phyloP scores from a whole-genome alignment of 1,284 basidiomycete genomes.

The Volvariella volvacea region DNA sequence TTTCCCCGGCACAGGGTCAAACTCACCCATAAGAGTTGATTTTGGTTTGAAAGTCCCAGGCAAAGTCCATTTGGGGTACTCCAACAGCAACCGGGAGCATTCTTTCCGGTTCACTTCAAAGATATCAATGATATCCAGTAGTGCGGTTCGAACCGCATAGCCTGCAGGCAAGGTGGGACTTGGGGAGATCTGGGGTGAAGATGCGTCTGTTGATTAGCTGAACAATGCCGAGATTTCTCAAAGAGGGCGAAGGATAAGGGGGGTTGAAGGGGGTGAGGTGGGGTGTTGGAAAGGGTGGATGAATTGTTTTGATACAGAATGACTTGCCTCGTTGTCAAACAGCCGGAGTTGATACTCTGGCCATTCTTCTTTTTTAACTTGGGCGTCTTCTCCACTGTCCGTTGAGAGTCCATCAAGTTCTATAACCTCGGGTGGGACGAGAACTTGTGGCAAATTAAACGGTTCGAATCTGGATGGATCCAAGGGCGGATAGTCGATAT shows the following conservation, averaged over 20 bases:
- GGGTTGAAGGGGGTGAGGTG: too few relatives aligned
- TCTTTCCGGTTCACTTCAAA: constrained; percentile 98
- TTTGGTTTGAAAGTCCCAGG: constrained; percentile 80
- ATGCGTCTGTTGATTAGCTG: not conserved
- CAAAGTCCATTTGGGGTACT: constrained; percentile 82
- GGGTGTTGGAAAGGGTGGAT: not conserved
- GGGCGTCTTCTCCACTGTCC: constrained; percentile 57
- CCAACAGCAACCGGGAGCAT: constrained; percentile 80
- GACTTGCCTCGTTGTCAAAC: constrained; percentile 74
- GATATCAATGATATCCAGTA: constrained; percentile 84
- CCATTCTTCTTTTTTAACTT: constrained; percentile 74
- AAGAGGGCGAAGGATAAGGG: too few relatives aligned
- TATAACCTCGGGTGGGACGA: constrained; percentile 84
- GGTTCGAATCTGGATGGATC: constrained; percentile 38
- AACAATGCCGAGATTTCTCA: not conserved
- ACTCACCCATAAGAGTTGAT: constrained; percentile 43
- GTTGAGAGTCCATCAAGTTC: constrained; percentile 66
- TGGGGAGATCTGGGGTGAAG: constrained; percentile 61
- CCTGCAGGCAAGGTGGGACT: constrained; percentile 67
- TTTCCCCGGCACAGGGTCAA: constrained; percentile 47
- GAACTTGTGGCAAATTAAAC: constrained; percentile 70
- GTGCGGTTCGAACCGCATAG: constrained; percentile 72
- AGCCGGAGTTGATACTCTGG: constrained; percentile 65
- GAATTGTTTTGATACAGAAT: not conserved
- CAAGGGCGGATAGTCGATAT: constrained; percentile 41